These are phyloP conservation scores for Pythium aquatile DNA, from an alignment of 352 stramenopile genomes.

Conservation along the genomic window DNA sequence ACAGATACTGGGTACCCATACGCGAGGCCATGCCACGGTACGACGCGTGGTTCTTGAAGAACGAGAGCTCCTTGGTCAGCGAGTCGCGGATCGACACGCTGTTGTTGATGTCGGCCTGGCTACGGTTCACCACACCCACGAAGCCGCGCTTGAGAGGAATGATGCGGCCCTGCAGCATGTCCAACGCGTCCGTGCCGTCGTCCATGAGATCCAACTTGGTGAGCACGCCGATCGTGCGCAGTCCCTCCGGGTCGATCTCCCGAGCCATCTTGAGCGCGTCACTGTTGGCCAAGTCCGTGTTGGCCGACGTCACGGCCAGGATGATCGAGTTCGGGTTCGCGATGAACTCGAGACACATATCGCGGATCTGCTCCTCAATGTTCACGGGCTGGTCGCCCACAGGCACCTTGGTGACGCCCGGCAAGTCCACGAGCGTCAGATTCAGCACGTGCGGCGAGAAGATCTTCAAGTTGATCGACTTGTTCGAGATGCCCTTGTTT, in stretches of 20 bases:
- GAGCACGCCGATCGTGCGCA: conserved; percentile 98
- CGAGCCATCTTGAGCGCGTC: conserved; percentile 98
- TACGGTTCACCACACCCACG: conserved; percentile 98
- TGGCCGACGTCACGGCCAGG: conserved; percentile 97
- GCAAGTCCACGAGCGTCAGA: conserved; percentile 99
- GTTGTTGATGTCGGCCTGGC: conserved; percentile 98
- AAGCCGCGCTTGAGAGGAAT: conserved; percentile 98
- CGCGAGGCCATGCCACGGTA: conserved; percentile 93
- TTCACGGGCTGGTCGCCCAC: conserved; percentile 98
- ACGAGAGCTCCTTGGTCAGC: conserved; percentile 94
- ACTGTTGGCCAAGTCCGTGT: conserved; percentile 98
- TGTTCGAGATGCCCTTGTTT: conserved; percentile 98
- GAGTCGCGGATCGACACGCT: conserved; percentile 94
- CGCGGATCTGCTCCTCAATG: conserved; percentile 99
- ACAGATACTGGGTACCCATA: conserved; percentile 96
- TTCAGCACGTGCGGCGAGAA: conserved; percentile 98
- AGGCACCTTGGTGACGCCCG: conserved; percentile 97
- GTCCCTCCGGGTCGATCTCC: conserved; percentile 90
- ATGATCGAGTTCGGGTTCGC: conserved; percentile 99
- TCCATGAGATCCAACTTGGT: conserved; percentile 99
- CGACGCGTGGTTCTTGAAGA: conserved; percentile 96
- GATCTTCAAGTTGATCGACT: conserved; percentile 99
- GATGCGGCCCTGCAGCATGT: conserved; percentile 96
- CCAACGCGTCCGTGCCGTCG: conserved; percentile 96
- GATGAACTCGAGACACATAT: conserved; percentile 99